These are phyloP conservation scores for Hypoxylon trugodes DNA, from an alignment of 495 filamentous ascomycete species.

Conservation along the genomic window DNA sequence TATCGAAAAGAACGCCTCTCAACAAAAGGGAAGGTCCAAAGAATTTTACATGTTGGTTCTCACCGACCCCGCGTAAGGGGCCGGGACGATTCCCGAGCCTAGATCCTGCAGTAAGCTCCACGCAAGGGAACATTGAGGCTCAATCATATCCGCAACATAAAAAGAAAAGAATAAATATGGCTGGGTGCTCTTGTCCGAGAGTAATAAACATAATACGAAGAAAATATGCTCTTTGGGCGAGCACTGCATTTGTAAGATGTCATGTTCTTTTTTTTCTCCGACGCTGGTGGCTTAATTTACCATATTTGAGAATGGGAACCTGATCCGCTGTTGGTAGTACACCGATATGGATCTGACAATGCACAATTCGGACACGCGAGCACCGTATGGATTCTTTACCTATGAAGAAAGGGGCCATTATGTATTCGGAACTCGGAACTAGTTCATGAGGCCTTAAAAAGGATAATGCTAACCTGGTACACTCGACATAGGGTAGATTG, in stretches of 20 bases:
- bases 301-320: too few relatives aligned
- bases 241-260: slow-evolving; percentile 2
- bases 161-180: slow-evolving; percentile 9
- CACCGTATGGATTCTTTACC: too few relatives aligned
- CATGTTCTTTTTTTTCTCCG: background rate
- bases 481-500: too few relatives aligned
- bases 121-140: slow-evolving; percentile 38
- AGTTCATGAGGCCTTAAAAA: background rate
- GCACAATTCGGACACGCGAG: too few relatives aligned
- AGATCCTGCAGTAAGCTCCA: slow-evolving; percentile 28
- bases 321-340: too few relatives aligned
- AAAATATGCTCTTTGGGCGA: background rate
- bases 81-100: slow-evolving; percentile 26
- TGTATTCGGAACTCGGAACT: too few relatives aligned
- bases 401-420: too few relatives aligned
- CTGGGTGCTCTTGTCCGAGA: background rate
- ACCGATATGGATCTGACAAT: too few relatives aligned
- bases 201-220: slow-evolving; percentile 10
- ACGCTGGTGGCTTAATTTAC: too few relatives aligned
- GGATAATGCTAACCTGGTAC: too few relatives aligned
- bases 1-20: background rate
- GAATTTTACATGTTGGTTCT: slow-evolving; percentile 27
- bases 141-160: slow-evolving; percentile 25
- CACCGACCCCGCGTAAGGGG: background rate
- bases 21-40: slow-evolving; percentile 19